Conservation (phyloP, 306 rosid genomes). For the Potentilla sterilis region DNA sequence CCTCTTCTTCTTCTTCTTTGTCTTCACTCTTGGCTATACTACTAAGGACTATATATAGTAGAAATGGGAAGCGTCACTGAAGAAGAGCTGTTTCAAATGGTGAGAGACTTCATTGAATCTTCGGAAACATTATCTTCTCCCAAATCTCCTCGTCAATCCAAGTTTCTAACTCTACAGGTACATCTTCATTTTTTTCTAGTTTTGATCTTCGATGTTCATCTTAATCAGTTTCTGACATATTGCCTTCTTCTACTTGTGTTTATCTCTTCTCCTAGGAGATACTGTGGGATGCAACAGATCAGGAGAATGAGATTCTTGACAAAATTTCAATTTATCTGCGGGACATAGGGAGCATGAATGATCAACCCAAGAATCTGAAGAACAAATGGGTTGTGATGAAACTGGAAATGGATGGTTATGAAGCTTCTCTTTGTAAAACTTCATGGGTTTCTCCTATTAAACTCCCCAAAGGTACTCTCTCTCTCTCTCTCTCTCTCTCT, state of each 20-base stretch:
- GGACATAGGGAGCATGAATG: slow-evolving; percentile 6
- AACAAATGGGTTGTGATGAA: slow-evolving; percentile 32
- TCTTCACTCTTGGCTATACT: not conserved
- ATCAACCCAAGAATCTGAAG: slow-evolving; percentile 17
- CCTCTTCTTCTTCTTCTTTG: too few relatives aligned
- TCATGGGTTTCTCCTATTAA: slow-evolving; percentile 33
- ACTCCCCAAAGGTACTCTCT: slow-evolving; percentile 19
- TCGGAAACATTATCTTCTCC: slow-evolving; percentile 23
- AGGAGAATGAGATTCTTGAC: slow-evolving; percentile 35
- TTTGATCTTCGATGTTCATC: not conserved
- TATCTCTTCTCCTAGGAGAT: slow-evolving; percentile 11
- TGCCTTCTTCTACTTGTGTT: too few relatives aligned
- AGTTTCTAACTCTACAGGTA: slow-evolving; percentile 30
- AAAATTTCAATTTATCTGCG: slow-evolving; percentile 28
- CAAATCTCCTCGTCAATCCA: slow-evolving; percentile 17
- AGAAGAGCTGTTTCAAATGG: slow-evolving; percentile 41
- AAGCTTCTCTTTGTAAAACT: slow-evolving; percentile 45
- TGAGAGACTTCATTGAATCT: slow-evolving; percentile 34
- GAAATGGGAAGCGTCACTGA: slow-evolving; percentile 41
- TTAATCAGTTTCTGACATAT: too few relatives aligned
- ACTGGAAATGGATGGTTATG: slow-evolving; percentile 42
- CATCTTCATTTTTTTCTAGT: too few relatives aligned
- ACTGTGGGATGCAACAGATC: slow-evolving; percentile 25
- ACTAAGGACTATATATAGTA: not conserved
- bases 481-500: not conserved